Conservation (phyloP, 2,329 filamentous ascomycete species). For the Colletotrichum sp. region DNA sequence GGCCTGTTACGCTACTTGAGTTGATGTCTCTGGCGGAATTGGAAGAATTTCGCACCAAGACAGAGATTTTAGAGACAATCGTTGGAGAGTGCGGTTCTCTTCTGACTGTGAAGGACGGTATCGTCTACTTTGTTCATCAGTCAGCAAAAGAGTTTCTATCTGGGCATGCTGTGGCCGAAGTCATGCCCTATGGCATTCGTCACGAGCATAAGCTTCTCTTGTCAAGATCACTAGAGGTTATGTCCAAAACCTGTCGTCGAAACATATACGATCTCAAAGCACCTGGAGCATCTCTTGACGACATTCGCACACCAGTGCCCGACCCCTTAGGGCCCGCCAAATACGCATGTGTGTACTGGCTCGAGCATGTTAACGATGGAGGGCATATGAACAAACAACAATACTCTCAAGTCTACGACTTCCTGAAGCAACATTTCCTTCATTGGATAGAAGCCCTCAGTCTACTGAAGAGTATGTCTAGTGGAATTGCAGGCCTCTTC, state of each 20-base stretch:
- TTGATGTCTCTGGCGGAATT: constrained; percentile 27
- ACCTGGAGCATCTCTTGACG: constrained; percentile 1
- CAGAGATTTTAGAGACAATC: background rate
- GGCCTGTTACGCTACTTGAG: constrained; percentile 37
- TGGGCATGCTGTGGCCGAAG: fast-evolving
- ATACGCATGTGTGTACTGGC: constrained; percentile 28
- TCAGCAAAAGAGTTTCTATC: constrained; percentile 44
- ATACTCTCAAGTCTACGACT: fast-evolving
- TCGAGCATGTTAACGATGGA: constrained; percentile 13
- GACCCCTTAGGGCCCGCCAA: constrained; percentile 14
- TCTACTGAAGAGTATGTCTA: background rate
- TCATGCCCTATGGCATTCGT: constrained; percentile 26
- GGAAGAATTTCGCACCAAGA: background rate
- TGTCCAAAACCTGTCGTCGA: constrained; percentile 30
- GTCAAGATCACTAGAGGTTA: constrained; percentile 32
- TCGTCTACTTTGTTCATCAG: constrained; percentile 44
- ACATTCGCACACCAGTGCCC: background rate
- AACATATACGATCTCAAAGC: constrained; percentile 37
- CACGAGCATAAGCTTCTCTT: constrained; percentile 34
- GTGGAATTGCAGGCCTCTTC: background rate
- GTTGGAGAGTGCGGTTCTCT: constrained; percentile 3
- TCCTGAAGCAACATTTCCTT: background rate
- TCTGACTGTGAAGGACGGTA: constrained; percentile 30
- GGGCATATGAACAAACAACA: fast-evolving
- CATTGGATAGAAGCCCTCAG: background rate